A percentile compares a stretch with the other conserved stretches of the same genome.
phyloP scores from a whole-genome alignment of 257 asterid species.

The Marsdenia floribunda region DNA sequence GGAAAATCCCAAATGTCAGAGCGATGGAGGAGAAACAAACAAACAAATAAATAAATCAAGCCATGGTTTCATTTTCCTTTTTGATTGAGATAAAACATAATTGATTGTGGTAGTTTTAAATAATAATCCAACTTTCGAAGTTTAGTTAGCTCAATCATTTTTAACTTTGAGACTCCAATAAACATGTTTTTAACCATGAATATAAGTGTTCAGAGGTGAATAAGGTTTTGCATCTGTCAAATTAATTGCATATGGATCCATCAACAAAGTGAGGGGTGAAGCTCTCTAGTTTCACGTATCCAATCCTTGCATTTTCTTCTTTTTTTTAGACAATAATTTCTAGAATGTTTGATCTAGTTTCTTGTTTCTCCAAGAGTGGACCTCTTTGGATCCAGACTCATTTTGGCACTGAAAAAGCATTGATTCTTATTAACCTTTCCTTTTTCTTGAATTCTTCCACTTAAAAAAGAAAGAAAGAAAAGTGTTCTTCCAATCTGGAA shows the following conservation, averaged over 20 bases:
- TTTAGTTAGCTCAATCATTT: neutral
- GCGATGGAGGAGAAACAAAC: neutral
- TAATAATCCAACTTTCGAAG: neutral
- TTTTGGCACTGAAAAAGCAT: constrained; percentile 24
- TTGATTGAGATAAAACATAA: neutral
- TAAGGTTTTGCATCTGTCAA: neutral
- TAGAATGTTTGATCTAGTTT: neutral
- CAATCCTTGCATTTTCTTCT: neutral
- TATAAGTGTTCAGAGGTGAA: neutral
- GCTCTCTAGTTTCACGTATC: neutral
- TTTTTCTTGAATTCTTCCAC: neutral
- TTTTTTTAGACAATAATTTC: neutral
- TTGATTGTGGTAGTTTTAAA: neutral
- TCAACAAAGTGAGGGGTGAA: neutral
- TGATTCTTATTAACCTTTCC: constrained; percentile 16
- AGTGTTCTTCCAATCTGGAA: constrained; percentile 24
- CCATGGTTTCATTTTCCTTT: constrained; percentile 14
- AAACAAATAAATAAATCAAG: neutral
- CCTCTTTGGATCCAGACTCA: neutral
- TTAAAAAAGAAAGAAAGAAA: neutral
- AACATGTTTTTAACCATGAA: neutral
- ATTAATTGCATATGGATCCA: neutral
- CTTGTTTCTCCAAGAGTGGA: neutral
- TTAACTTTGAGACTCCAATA: neutral
- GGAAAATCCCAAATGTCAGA: constrained; percentile 20